Evolutionary conservation across 2,329 filamentous ascomycete genomes (phyloP), one percentile per base, ranked within the genome.

Genomic region (Didymella arachidicola): DNA sequence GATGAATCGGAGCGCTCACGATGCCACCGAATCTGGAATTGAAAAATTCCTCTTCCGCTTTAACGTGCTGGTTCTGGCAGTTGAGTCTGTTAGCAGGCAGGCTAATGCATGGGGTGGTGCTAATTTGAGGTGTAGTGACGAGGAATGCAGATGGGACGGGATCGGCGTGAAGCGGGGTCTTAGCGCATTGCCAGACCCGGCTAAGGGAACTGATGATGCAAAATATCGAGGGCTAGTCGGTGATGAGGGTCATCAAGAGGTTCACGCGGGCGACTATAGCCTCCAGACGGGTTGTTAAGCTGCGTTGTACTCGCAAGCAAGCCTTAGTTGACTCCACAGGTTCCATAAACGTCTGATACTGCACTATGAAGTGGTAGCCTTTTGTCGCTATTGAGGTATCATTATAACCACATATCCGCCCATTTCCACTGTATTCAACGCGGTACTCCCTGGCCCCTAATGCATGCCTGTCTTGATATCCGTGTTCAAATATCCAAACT

Each of bases 151-250:
- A 46, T 19, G 30, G 16, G 47, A 26, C 42, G 41, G 34, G 32
- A 46, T 51, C 46, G 26, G 41, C 54, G 34, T 38, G 36, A 41
- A 43, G 54, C 48, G 54, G 54, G 54, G 54, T 57, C 29, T 52
- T 57, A 57, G 54, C 54, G 48, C 51, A 34, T 22, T 19, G 6
- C 10, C 10, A 19, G 22, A 54, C 52, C 44, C 27, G 52, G 52
- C 14, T 34, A 14, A 2, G n/a, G 26, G 27, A 0, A 32, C 47
- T 25, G 22, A 45, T 46, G 42, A 45, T 45, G 10, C 41, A 25
- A 27, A 39, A 39, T 18, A 39, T 39, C 18, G 5, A 18, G 36
- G 11, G 19, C 11, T 19, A 19, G 19, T 39, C 36, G 36, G 18
- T 39, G 36, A 19, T 39, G 18, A 19, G 36, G n/a, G 8, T 18